A percentile compares a stretch with the other conserved stretches of the same genome.
Evolutionary conservation across 495 filamentous ascomycete species (phyloP).

Genomic region (Penicillium diatomitis): DNA sequence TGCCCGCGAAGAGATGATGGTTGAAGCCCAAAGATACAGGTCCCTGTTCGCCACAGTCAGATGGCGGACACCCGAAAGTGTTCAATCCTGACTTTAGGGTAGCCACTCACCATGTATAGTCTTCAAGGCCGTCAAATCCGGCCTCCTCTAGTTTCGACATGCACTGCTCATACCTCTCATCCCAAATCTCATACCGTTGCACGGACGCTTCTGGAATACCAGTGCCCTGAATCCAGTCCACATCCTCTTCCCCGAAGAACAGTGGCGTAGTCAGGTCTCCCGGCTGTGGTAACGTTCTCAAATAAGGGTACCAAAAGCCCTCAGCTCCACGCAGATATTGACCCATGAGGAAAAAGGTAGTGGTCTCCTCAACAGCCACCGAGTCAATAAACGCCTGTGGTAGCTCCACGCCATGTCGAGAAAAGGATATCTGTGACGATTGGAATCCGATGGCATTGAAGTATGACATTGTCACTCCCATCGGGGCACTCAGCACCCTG

Average conservation of each 20-base stretch:
- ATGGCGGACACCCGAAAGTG: neutral
- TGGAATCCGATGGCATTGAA: constrained; percentile 38
- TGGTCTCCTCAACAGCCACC: constrained; percentile 29
- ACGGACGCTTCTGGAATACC: constrained; percentile 44
- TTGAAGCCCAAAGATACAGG: constrained; percentile 55
- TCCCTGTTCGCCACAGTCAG: constrained; percentile 37
- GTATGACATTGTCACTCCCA: constrained; percentile 41
- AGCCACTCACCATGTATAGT: constrained; percentile 37
- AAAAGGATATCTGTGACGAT: constrained; percentile 15
- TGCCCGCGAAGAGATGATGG: constrained; percentile 50
- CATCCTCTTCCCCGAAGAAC: constrained; percentile 48
- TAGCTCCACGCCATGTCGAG: constrained; percentile 25
- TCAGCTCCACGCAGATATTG: constrained; percentile 39
- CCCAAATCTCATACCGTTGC: constrained; percentile 35
- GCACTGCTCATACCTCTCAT: constrained; percentile 38
- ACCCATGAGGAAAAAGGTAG: constrained; percentile 48
- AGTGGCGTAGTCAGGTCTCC: constrained; percentile 47
- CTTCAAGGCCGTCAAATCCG: constrained; percentile 21
- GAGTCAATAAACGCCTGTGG: constrained; percentile 27
- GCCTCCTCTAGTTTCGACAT: constrained; percentile 26
- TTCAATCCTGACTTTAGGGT: neutral
- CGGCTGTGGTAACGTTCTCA: constrained; percentile 46
- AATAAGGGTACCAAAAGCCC: constrained; percentile 57
- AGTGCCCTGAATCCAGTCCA: constrained; percentile 50
- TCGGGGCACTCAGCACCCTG: constrained; percentile 35